Conservation (phyloP, 305 asterid species). For the Solanum hybrid region DNA sequence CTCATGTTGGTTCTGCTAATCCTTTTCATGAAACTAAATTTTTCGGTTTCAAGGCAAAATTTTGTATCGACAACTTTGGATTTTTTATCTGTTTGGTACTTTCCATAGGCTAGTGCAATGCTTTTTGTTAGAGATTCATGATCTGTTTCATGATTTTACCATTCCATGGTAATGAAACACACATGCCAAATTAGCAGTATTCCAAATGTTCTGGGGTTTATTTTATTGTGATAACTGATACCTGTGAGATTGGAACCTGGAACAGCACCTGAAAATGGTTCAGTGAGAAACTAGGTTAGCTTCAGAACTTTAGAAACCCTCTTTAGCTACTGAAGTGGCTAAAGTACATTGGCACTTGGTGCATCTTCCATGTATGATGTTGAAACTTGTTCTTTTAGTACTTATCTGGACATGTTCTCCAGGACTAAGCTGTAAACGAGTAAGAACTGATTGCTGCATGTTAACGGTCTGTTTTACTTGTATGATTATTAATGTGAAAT, state of each 20-base stretch:
- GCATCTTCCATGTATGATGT: constrained; percentile 4
- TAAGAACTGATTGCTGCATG: background rate
- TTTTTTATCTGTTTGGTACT: background rate
- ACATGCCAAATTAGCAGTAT: background rate
- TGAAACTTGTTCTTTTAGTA: constrained; percentile 11
- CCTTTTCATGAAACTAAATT: background rate
- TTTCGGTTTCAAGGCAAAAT: background rate
- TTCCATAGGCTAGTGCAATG: background rate
- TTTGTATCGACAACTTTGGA: background rate
- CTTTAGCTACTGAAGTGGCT: constrained; percentile 4
- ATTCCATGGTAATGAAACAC: background rate
- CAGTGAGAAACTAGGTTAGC: background rate
- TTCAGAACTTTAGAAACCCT: background rate
- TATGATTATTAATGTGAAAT: background rate
- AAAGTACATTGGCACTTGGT: constrained; percentile 8
- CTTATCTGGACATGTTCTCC: background rate
- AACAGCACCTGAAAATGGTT: constrained; percentile 7
- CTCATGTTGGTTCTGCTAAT: constrained; percentile 2
- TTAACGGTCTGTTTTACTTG: background rate
- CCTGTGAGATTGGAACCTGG: background rate
- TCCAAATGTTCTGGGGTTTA: background rate
- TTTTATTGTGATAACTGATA: constrained; percentile 3
- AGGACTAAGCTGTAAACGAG: background rate
- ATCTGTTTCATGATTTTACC: background rate
- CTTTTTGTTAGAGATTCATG: background rate